These are phyloP conservation scores for Coemansia sp. DNA, from an alignment of 192 early-diverging fungal genomes.

Conservation along the genomic window DNA sequence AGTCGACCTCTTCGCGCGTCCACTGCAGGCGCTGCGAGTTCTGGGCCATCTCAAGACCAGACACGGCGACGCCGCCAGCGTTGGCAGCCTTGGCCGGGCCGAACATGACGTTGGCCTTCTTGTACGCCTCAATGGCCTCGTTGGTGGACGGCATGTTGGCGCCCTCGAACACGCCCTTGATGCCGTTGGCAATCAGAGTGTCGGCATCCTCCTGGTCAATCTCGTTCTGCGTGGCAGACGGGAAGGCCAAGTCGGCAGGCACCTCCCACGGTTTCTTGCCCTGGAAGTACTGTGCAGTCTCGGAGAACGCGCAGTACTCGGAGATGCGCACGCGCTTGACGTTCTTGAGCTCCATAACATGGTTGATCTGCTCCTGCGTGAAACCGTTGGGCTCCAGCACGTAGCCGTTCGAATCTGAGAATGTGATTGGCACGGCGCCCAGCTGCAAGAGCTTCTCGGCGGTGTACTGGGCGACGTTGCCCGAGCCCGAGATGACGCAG, in stretches of 20 bases:
- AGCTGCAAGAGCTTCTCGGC: slow-evolving; percentile 59
- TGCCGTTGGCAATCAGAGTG: slow-evolving; percentile 54
- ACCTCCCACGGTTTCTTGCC: slow-evolving; percentile 60
- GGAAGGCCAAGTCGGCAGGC: slow-evolving; percentile 56
- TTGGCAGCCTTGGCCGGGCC: slow-evolving; percentile 61
- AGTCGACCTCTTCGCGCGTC: slow-evolving; percentile 57
- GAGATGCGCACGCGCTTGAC: slow-evolving; percentile 55
- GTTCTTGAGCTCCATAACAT: slow-evolving; percentile 58
- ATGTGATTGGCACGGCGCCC: slow-evolving; percentile 54
- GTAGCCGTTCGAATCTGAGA: slow-evolving; percentile 59
- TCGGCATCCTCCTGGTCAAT: slow-evolving; percentile 58
- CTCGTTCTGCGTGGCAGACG: slow-evolving; percentile 61
- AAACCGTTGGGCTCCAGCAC: slow-evolving; percentile 55
- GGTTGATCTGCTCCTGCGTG: slow-evolving; percentile 54
- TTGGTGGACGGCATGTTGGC: slow-evolving; percentile 60
- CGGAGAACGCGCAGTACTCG: slow-evolving; percentile 54
- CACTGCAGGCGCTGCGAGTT: slow-evolving; percentile 59
- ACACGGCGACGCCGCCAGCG: slow-evolving; percentile 59
- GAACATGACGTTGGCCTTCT: slow-evolving; percentile 50
- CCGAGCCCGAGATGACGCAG: slow-evolving; percentile 56
- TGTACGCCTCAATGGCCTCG: slow-evolving; percentile 59
- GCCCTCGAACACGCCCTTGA: slow-evolving; percentile 56
- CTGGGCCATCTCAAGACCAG: slow-evolving; percentile 62
- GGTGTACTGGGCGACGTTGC: slow-evolving; percentile 59
- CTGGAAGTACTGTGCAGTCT: slow-evolving; percentile 53